Evolutionary conservation across 345 rosid species (phyloP), one percentile per base, ranked within the genome.

Genomic region (Arabis hirsuta): DNA sequence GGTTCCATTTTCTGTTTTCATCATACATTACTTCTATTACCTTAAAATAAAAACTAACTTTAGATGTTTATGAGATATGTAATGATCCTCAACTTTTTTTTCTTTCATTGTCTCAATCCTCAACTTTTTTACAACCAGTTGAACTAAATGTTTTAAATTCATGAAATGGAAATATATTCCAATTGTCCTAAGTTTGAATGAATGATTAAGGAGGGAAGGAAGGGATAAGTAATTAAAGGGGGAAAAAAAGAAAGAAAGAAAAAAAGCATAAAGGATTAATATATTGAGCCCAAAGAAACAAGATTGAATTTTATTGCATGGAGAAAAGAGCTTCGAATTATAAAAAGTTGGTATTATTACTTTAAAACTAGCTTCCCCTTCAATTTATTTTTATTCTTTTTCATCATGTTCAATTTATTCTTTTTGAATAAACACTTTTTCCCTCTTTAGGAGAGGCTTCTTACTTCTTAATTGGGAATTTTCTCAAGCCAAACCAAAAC

Each of bases 211-310:
- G 67, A 66, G 29, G 66, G 77, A 73, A 44, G 66, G 77, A 73
- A 44, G 26, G 36, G 71, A 14, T 48, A 74, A 51, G 67, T 50
- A 66, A 66, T 16, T 73, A 66, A 73, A 73, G 53, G 47, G 57
- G 3, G 14, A 11, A 22, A 22, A 22, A 22, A 22, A 2, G 24
- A 22, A 2, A 22, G 7, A 70, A 42, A 50, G 10, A 20, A 22
- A 12, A 50, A 74, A 74, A 74, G 78, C 78, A 43, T 52, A 74
- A 74, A 74, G 78, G 45, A 60, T 43, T 22, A 53, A 44, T 60
- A 12, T 16, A 74, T 34, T 52, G 56, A 57, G 42, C 69, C 68
- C 67, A 74, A 73, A 73, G 72, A 73, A 57, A 66, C 72, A 65
- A 73, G 78, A 50, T 53, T 57, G 27, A 22, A 59, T 74, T 41